Conservation (phyloP, 192 early-diverging fungal species). For the Dispira simplex region DNA sequence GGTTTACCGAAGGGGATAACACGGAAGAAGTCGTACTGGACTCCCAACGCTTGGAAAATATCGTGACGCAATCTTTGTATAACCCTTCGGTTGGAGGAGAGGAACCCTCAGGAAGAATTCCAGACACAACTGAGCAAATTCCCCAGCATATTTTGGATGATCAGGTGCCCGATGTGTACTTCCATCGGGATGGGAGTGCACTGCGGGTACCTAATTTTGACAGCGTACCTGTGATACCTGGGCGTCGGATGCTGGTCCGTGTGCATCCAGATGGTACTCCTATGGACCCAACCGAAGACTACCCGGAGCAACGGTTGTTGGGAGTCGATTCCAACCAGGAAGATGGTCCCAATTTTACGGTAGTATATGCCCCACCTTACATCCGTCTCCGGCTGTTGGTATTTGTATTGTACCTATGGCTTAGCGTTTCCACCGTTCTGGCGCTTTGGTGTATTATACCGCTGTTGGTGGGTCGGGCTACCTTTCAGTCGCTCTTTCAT, state of each 20-base stretch:
- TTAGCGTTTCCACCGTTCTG: constrained; percentile 10
- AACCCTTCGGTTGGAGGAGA: neutral
- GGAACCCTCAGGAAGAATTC: neutral
- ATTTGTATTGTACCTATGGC: constrained; percentile 37
- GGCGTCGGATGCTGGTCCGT: constrained; percentile 67
- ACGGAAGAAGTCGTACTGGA: constrained; percentile 21
- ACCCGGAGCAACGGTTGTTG: constrained; percentile 18
- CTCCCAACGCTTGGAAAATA: neutral
- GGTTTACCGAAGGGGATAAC: constrained; percentile 14
- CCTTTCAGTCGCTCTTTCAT: constrained; percentile 22
- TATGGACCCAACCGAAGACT: constrained; percentile 34
- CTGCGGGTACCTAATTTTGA: constrained; percentile 78
- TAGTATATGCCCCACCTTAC: constrained; percentile 69
- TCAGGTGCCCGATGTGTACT: constrained; percentile 27
- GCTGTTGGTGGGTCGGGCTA: constrained; percentile 18
- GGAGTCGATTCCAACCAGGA: constrained; percentile 32
- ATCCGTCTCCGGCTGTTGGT: constrained; percentile 41
- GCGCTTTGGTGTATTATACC: constrained; percentile 14
- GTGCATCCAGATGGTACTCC: constrained; percentile 39
- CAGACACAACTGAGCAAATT: constrained; percentile 21
- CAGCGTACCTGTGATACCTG: constrained; percentile 63
- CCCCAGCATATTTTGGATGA: constrained; percentile 17
- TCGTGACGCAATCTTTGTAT: neutral
- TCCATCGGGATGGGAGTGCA: constrained; percentile 43
- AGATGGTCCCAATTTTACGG: constrained; percentile 39